Conservation (phyloP, 352 stramenopile species). For the Globisporangium paroecandrum region DNA sequence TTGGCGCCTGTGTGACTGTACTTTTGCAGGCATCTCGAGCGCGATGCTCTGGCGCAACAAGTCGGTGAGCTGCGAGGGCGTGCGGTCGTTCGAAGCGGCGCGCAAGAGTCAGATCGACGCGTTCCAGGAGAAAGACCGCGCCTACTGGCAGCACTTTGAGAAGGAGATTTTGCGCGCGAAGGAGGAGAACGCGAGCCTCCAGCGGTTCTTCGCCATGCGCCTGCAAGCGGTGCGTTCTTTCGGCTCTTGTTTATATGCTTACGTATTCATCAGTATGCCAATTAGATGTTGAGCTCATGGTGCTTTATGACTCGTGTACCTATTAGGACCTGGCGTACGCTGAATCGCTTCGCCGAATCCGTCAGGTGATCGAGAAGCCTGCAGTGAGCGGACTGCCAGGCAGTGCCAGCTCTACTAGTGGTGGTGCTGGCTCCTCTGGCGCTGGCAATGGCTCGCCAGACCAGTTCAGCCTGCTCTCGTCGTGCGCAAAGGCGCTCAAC, state of each 20-base stretch:
- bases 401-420: background rate
- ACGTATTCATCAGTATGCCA: background rate
- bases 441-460: background rate
- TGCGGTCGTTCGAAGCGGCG: conserved; percentile 64
- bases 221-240: conserved; percentile 44
- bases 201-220: conserved; percentile 65
- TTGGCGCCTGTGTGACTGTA: background rate
- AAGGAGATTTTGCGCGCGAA: conserved; percentile 59
- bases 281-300: background rate
- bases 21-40: conserved; percentile 21
- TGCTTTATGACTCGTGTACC: background rate
- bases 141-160: conserved; percentile 80
- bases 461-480: conserved; percentile 29
- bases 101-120: conserved; percentile 71
- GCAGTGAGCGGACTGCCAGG: background rate
- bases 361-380: conserved; percentile 46
- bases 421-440: background rate
- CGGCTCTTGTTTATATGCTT: background rate
- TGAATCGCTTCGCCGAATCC: conserved; percentile 62
- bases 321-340: conserved; percentile 66
- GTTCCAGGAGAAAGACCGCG: conserved; percentile 58
- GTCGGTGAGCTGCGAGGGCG: conserved; percentile 41
- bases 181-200: conserved; percentile 61
- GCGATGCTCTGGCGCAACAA: conserved; percentile 62
- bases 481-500: conserved; percentile 57